Evolutionary conservation across 192 early-diverging fungal genomes (phyloP), one percentile per base, ranked within the genome.

Genomic region (Kappamyces sp.): DNA sequence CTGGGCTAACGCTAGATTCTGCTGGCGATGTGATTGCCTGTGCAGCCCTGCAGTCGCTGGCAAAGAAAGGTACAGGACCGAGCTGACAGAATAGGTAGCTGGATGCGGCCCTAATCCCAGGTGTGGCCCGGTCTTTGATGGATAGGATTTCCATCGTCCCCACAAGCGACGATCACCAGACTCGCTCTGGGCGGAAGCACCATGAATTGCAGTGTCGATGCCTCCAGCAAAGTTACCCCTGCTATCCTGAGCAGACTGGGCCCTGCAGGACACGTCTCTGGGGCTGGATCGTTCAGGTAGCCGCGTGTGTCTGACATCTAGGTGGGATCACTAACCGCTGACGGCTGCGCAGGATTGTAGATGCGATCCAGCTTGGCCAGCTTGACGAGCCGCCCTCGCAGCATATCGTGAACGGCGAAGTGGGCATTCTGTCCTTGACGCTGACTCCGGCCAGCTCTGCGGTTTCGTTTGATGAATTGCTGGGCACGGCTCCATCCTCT

Each of bases 371-470:
- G 43, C 13, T 44, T 23, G 23, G 23, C 23, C 23, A 23, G 23
- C 23, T 23, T 23, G 23, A 23, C 43, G 13, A 44, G 43, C 9
- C 8, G 13, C 8, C 13, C 13, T 13, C 43, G 8, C 13, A 10
- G 43, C 55, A 57, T 57, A 10, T 57, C 23, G 8, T 44, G 41
- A 51, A 51, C 33, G 55, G 55, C 0, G 34, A 57, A 35, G 6
- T 8, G 7, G 55, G 41, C 4, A 35, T 57, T 8, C 10, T 57
- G 8, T 57, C 55, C 12, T 44, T 44, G 8, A 13, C 13, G 8
- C 43, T 13, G 13, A 1, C 8, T 10, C 9, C 8, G 43, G 43
- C 23, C 23, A 23, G 13, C 43, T 44, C 13, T 9, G 43, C 8
- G 13, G 0, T 13, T 44, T 9, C 8, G 9, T 44, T 44, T 44